These are phyloP conservation scores for Rhododendron ferrugineum DNA, from an alignment of 148 eudicot species.

Conservation along the genomic window DNA sequence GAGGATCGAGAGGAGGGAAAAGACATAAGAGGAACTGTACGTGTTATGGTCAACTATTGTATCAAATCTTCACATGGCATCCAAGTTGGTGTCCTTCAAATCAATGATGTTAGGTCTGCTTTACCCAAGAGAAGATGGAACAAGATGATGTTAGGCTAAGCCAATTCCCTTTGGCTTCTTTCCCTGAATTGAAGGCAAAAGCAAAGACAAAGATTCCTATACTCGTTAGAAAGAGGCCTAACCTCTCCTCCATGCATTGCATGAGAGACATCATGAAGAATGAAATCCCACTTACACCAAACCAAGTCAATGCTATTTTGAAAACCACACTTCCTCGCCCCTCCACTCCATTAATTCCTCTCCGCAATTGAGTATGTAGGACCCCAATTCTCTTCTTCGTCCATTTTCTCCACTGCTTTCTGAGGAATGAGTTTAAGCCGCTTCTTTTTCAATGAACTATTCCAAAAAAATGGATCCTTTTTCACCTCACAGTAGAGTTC, in stretches of 20 bases:
- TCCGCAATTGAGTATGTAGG: not conserved
- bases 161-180: not conserved
- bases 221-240: not conserved
- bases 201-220: not conserved
- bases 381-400: not conserved
- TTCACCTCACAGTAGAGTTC: not conserved
- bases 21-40: not conserved
- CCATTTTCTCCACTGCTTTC: constrained; percentile 1
- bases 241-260: not conserved
- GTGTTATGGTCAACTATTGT: constrained; percentile 15
- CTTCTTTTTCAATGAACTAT: constrained; percentile 1
- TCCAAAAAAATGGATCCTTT: not conserved
- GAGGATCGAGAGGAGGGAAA: not conserved
- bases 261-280: not conserved
- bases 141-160: not conserved
- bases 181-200: not conserved
- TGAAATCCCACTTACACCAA: not conserved
- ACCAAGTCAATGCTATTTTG: constrained; percentile 7
- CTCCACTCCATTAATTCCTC: not conserved
- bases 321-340: not conserved
- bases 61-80: constrained; percentile 13
- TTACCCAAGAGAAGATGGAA: not conserved
- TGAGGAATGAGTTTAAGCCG: not conserved
- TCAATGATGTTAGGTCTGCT: not conserved
- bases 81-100: not conserved